phyloP scores from a whole-genome alignment of 2,329 filamentous ascomycete species.

The Colletotrichum sp. region DNA sequence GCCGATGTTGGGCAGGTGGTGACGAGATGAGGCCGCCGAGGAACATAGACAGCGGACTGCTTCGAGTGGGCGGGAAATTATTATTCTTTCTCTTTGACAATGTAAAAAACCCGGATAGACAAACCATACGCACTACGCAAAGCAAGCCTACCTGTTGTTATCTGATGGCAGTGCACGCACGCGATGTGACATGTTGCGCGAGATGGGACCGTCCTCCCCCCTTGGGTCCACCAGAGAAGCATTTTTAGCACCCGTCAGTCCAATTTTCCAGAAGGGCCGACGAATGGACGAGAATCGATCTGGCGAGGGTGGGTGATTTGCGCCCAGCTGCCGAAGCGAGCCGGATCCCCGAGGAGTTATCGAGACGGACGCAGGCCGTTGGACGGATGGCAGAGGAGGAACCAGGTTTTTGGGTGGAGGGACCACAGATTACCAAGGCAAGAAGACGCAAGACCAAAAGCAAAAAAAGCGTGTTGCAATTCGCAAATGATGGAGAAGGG shows the following conservation, averaged over 20 bases:
- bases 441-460: background rate
- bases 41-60: background rate
- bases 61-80: background rate
- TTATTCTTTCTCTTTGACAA: background rate
- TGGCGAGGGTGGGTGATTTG: background rate
- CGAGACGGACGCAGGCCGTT: background rate
- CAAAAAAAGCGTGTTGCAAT: background rate
- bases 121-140: background rate
- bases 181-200: background rate
- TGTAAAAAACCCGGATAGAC: background rate
- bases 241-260: constrained; percentile 6
- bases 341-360: background rate
- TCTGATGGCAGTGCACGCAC: constrained; percentile 1
- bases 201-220: background rate
- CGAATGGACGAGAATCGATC: background rate
- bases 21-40: background rate
- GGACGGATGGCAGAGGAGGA: background rate
- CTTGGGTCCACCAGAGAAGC: constrained; percentile 7
- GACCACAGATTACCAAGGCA: constrained; percentile 1
- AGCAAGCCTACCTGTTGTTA: background rate
- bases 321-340: background rate
- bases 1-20: background rate
- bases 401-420: background rate
- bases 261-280: background rate
- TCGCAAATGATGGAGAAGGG: background rate